Evolutionary conservation across 257 asterid species (phyloP), one percentile per base, ranked within the genome.

Genomic region (Ilex aquifolium): DNA sequence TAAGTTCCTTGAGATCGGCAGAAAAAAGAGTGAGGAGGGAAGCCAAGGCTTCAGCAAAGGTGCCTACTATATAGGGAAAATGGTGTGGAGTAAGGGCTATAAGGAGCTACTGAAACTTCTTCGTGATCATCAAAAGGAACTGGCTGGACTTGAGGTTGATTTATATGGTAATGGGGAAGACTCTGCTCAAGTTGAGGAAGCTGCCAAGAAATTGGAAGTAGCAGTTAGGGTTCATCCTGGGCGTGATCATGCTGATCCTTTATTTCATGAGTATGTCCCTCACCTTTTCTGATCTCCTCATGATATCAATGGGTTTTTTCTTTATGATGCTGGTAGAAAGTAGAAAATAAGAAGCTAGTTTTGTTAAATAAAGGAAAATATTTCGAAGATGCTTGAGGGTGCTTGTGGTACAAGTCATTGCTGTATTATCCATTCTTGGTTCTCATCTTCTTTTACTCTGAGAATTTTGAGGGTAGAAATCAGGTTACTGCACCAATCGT

Each of bases 41-140:
- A 27, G 17, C 16, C 65, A 0, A 7, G 27, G 56, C 32, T 61
- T 61, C 32, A 82, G 77, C 70, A 93, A 84, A 79, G 95, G 95
- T 62, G 96, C 85, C 52, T 93, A 93, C 77, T 93, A 87, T 73
- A 93, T 93, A 50, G 99, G 97, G 48, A 90, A 90, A 80, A 93
- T 87, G 95, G 75, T 93, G 63, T 90, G 99, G 99, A 91, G 74
- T 81, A 93, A 93, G 80, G 99, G 99, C 72, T 93, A 90, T 85
- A 85, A 69, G 72, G 99, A 93, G 72, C 84, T 93, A 63, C 85
- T 93, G 68, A 80, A 82, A 61, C 95, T 93, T 73, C 84, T 93
- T 48, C 48, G 31, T 44, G 91, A 81, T 65, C 82, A 93, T 79
- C 95, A 93, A 75, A 80, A 82, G 69, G 92, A 93, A 65, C 79